A percentile compares a stretch with the other conserved stretches of the same genome.
phyloP scores from a whole-genome alignment of 805 yeast species.

The Myxozyma udenii region DNA sequence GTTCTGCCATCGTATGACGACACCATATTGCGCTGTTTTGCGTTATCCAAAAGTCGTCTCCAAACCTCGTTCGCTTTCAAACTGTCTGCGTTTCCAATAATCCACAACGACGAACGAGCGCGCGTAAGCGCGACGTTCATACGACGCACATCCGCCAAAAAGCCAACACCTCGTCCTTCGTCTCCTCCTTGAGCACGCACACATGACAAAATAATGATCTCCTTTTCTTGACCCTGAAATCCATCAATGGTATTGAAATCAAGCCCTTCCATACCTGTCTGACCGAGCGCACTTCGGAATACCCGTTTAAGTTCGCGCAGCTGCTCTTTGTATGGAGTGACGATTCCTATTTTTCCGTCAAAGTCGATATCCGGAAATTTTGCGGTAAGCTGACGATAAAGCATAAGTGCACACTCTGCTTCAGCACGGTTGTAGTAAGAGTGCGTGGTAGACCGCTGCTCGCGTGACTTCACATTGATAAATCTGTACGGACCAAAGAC shows the following conservation, averaged over 20 bases:
- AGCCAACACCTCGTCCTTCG: conserved; percentile 98
- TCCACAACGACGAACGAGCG: conserved; percentile 89
- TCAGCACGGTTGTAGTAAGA: conserved; percentile 72
- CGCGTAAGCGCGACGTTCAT: conserved; percentile 97
- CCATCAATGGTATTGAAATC: conserved; percentile 97
- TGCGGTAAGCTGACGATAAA: conserved; percentile 54
- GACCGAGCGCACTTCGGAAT: conserved; percentile 63
- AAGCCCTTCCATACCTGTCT: conserved; percentile 57
- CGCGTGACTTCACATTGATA: conserved; percentile 64
- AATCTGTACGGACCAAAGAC: conserved; percentile 74
- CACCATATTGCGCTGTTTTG: conserved; percentile 46
- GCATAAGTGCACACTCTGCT: conserved; percentile 66
- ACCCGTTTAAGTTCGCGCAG: conserved; percentile 54
- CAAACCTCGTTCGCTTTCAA: conserved; percentile 66
- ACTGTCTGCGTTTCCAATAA: conserved; percentile 74
- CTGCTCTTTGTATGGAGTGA: conserved; percentile 94
- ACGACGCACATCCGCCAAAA: conserved; percentile 84
- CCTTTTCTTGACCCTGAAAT: conserved; percentile 97
- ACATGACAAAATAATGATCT: conserved; percentile 88
- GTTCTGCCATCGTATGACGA: too few species aligned
- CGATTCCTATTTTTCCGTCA: conserved; percentile 76
- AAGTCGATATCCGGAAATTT: conserved; percentile 53
- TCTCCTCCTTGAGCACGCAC: conserved; percentile 74
- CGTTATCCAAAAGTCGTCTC: conserved; percentile 66
- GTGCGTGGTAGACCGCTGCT: conserved; percentile 62